Base-by-base conservation (phyloP, 306 rosid species). In the Trifolium subterraneum region DNA sequence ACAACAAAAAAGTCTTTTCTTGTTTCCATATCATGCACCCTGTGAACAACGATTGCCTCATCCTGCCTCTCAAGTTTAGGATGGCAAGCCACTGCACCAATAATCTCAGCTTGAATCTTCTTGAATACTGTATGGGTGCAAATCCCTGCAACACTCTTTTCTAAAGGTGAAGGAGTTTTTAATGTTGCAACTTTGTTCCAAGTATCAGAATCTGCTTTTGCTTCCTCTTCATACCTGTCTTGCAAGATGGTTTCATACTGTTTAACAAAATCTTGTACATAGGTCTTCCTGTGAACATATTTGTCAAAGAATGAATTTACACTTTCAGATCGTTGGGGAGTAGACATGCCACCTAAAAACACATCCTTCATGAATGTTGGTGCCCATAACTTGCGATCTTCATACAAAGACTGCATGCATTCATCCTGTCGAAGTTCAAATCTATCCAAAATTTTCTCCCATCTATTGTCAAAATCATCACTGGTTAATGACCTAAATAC, bases 191-290 rank as follows among this genome's bases (percentile, higher is more conserved):
- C 86, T 84, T 87, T 91, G 86, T 86, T 92, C 97, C 95, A 92
- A 23, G 90, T 88, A 82, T 94, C 99, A 36, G 90, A 91, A 86
- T 94, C 97, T 75, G 97, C 97, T 79, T 92, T 94, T 35, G 97
- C 99, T 88, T 94, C 99, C 85, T 94, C 99, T 81, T 94, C 99
- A 78, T 88, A 94, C 85, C 97, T 86, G 82, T 94, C 99, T 84
- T 90, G 99, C 77, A 94, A 82, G 79, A 94, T 85, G 74, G 83
- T 61, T 82, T 90, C 96, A 58, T 94, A 92, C 86, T 82, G 96
- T 80, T 85, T 92, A 74, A 90, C 81, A 77, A 94, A 94, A 76
- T 94, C 99, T 79, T 86, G 96, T 45, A 87, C 88, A 60, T 90
- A 79, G 69, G 97, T 94, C 87, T 92, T 94, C 90, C 87, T 88